Percentiles rank a stretch among this genome's conserved stretches.
Evolutionary conservation across 177 flowering plant genomes (phyloP).

Genomic region (Tripterygium wilfordii): DNA sequence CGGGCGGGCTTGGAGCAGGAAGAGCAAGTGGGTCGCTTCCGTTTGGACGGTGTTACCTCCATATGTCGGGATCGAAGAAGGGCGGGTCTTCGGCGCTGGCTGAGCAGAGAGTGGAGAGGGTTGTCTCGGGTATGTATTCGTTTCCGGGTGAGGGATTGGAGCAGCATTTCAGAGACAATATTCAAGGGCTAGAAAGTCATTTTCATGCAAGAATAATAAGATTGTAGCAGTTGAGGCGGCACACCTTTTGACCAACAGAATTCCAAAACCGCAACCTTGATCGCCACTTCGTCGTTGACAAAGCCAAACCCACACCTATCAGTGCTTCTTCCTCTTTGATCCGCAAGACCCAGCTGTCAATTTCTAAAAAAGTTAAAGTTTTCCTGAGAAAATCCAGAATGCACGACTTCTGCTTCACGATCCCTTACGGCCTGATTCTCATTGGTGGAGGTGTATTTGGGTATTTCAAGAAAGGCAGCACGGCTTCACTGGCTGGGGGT

Average conservation of each 20-base stretch:
- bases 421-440: constrained; percentile 79
- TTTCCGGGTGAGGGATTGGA: constrained; percentile 4
- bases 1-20: constrained; percentile 59
- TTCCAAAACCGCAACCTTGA: no score
- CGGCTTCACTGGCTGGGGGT: constrained; percentile 80
- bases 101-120: neutral
- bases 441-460: constrained; percentile 70
- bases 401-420: constrained; percentile 98
- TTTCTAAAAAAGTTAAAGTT: no score
- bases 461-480: constrained; percentile 66
- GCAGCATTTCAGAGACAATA: constrained; percentile 6
- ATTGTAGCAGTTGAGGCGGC: no score
- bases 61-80: constrained; percentile 24
- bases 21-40: constrained; percentile 58
- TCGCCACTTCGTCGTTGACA: no score
- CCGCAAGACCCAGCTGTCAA: no score
- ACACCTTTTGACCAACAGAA: no score
- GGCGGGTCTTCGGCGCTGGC: constrained; percentile 2
- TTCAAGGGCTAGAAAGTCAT: no score
- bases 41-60: constrained; percentile 28
- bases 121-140: neutral
- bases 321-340: no score
- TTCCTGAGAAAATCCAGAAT: no score
- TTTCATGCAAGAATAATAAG: no score
- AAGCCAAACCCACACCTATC: no score